Evolutionary conservation across 306 rosid genomes (phyloP), one percentile per base, ranked within the genome.

Genomic region (Cucurbita maxima): DNA sequence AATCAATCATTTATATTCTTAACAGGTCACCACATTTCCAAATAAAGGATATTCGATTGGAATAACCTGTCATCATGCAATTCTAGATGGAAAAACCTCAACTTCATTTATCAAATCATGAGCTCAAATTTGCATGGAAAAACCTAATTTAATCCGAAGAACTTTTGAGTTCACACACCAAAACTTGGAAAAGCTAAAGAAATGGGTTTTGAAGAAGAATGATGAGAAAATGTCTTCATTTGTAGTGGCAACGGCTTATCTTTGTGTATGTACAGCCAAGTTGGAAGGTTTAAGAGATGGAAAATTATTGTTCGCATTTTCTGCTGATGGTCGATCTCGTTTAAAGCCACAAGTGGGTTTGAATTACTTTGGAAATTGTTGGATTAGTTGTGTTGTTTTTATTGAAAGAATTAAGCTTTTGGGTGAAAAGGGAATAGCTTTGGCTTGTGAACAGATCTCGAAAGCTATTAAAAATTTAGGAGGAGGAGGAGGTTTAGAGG

Each of bases 21-120:
- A 7, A 5, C 16, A 60, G 67, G 67, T 60, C 0, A 82, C 86
- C 8, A 48, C 62, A 14, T 79, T 82, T 61, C 74, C 44, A 11
- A 72, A 68, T n/a, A 13, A 30, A 13, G 87, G 87, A 1, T 71
- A 80, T 56, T 72, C 44, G 16, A 51, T 83, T 19, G 87, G 82
- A 58, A 71, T 76, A 20, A 4, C 80, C 10, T 36, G 71, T 2
- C 87, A 83, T 77, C 87, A 83, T 25, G 80, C 78, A 0, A 20
- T 77, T 38, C 12, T 78, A 0, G 87, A 80, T 12, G 84, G 84
- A 8, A 77, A 43, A 43, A 48, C 58, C 5, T 71, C 76, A 16
- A 80, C 76, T 36, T 40, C 76, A 5, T 90, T 86, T 52, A 37
- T 84, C 10, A 90, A 90, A 74, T 67, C 88, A 0, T 90, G 96